Base-by-base conservation (phyloP, 2,329 filamentous ascomycete genomes). In the Monilinia aucupariae region DNA sequence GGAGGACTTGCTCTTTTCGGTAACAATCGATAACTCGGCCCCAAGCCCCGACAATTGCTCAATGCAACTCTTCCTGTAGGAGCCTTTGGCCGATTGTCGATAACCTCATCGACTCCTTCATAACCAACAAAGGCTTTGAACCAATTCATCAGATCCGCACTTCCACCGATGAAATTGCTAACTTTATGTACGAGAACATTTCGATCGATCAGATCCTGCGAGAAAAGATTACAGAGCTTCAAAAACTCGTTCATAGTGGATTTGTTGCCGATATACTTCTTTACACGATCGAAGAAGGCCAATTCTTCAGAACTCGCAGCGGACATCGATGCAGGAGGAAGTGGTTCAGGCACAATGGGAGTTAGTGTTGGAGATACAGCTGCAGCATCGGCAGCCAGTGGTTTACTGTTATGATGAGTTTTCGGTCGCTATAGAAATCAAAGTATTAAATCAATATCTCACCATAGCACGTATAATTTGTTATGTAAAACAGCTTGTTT, bases 201-300 rank as follows among this genome's bases (percentile, higher is more conserved):
- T 63, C 88, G 88, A 72, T 96, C 91, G 66, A 99, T 96, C 58
- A 99, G 82, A 69, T 96, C 92, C 71, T 96, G 90, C 27, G 90
- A 94, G 78, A 91, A 99, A 37, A 99, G 82, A 70, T 97, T 99
- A 79, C 93, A 94, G 8, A 99, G 85, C 78, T 99, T 99, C 67
- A 99, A 78, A 76, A 99, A 99, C 75, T 99, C 94, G 70, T 90
- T 92, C 82, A 96, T 96, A 3, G 88, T 88, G 62, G 91, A 89
- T 74, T 96, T 90, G 75, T 97, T 97, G 65, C 89, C 87, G 64
- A 99, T 91, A 71, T 89, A 93, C 76, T 99, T 99, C 82, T 97
- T 97, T 22, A 94, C 92, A 9, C 92, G 88, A 66, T 99, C 94
- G 71, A 99, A 99, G 77, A 97, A 97, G 2, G 86, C 86, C 59